Evolutionary conservation across 257 asterid species (phyloP).

Genomic region (Eucommia ulmoides): DNA sequence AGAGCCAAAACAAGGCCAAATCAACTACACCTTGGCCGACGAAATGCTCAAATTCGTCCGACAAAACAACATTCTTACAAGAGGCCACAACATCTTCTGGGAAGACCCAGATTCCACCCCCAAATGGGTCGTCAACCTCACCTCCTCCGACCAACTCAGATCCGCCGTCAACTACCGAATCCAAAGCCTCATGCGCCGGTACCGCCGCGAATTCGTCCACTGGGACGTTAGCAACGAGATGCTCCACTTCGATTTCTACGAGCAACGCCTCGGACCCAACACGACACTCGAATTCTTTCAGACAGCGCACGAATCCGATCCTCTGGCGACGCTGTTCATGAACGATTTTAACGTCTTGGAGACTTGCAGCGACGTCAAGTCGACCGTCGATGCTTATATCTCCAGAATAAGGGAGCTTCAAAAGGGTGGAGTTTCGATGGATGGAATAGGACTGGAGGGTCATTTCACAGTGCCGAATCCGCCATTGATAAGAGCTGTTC

Average conservation of each 20-base stretch:
- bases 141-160: conserved; percentile 12
- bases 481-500: conserved; percentile 33
- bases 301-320: conserved; percentile 27
- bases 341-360: conserved; percentile 41
- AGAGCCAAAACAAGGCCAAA: conserved; percentile 31
- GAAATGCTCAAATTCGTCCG: conserved; percentile 38
- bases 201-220: conserved; percentile 30
- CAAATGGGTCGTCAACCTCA: conserved; percentile 36
- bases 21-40: conserved; percentile 48
- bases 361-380: conserved; percentile 26
- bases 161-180: conserved; percentile 28
- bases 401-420: conserved; percentile 24
- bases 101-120: conserved; percentile 32
- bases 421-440: conserved; percentile 25
- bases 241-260: conserved; percentile 27
- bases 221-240: conserved; percentile 38
- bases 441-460: conserved; percentile 39
- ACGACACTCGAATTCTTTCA: conserved; percentile 24
- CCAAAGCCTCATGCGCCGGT: conserved; percentile 21
- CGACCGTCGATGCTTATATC: conserved; percentile 32
- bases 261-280: conserved; percentile 27
- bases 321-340: conserved; percentile 32
- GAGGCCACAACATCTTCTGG: conserved; percentile 74
- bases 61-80: conserved; percentile 26
- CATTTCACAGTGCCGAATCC: conserved; percentile 36